Conservation (phyloP, 352 stramenopile genomes). For the Globisporangium okanoganense region DNA sequence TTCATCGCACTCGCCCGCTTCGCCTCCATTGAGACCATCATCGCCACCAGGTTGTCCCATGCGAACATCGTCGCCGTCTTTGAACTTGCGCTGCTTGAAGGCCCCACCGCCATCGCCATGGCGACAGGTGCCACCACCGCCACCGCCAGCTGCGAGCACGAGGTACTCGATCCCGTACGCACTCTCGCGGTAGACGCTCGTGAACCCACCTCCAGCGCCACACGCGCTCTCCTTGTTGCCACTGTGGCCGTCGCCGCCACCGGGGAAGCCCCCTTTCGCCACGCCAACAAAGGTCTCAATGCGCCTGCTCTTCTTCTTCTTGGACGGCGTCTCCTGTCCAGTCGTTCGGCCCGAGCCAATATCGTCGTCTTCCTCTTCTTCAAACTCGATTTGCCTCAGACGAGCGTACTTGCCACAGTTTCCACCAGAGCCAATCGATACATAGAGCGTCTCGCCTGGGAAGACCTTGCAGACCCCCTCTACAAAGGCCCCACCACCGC, state of each 20-base stretch:
- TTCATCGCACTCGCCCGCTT: slow-evolving; percentile 46
- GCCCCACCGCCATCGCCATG: slow-evolving; percentile 42
- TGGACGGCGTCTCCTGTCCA: slow-evolving; percentile 1
- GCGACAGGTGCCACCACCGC: slow-evolving; percentile 66
- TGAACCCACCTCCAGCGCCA: slow-evolving; percentile 65
- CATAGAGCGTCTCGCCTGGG: slow-evolving; percentile 68
- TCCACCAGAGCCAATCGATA: slow-evolving; percentile 48
- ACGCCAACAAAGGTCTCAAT: slow-evolving; percentile 46
- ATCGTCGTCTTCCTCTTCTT: slow-evolving; percentile 13
- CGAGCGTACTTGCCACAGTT: slow-evolving; percentile 35
- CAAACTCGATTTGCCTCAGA: slow-evolving; percentile 30
- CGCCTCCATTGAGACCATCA: slow-evolving; percentile 32
- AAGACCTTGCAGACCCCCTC: slow-evolving; percentile 54
- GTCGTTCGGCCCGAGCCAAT: not conserved
- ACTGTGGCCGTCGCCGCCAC: slow-evolving; percentile 52
- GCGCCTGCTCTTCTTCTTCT: slow-evolving; percentile 18
- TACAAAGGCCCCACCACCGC: slow-evolving; percentile 66
- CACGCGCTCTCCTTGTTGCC: slow-evolving; percentile 71
- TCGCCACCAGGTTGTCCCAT: slow-evolving; percentile 46
- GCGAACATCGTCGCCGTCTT: slow-evolving; percentile 43
- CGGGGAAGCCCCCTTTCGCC: slow-evolving; percentile 38
- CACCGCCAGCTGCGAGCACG: slow-evolving; percentile 57
- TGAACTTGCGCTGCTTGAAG: slow-evolving; percentile 18
- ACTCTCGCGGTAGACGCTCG: slow-evolving; percentile 60
- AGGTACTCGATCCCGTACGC: slow-evolving; percentile 68